Evolutionary conservation across 2,329 filamentous ascomycete species (phyloP), one percentile per base, ranked within the genome.

Genomic region (Thielaviopsis euricoi): DNA sequence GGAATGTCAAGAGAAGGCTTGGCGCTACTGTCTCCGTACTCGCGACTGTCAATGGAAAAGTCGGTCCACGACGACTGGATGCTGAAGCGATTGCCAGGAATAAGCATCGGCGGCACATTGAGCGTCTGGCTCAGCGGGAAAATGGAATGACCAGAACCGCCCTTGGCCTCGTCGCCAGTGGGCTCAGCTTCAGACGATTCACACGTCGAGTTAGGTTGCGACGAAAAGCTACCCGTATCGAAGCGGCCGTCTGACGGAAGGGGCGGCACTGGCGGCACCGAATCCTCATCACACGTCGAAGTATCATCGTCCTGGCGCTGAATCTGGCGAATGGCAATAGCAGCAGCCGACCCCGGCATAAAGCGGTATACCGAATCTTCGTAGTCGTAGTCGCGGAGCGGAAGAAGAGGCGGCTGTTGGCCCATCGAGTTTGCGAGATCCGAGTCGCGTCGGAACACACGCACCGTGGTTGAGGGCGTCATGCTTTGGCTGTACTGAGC

Each of bases 11-110:
- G 53, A 53, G n/a, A 56, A 46, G 50, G 57, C 21, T 60, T 58
- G 17, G 46, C 23, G 50, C 58, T 54, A 51, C 58, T 54, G 17
- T 53, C 52, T 22, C 15, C 56, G 59, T 50, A 60, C 60, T 78
- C 75, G 21, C 70, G 72, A 59, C 76, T 81, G 17, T 78, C 77
- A 10, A 81, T 69, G 0, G 79, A 80, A 60, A 78, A 76, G 64
- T 82, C 79, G 25, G 79, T 82, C 79, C 79, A 82, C n/a, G 73
- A 70, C 1, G 79, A 80, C 57, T 76, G 74, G 53, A 79, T 76
- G 61, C 79, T 82, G 21, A 69, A 67, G 43, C 78, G 72, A 60
- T 80, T 71, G 60, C 69, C 67, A 49, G 73, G 67, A 55, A 71
- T 65, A 54, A 72, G 64, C 62, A 72, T 66, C 54, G 71, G 67